Evolutionary conservation across 257 asterid genomes (phyloP), one percentile per base, ranked within the genome.

Genomic region (Nicotiana tomentosiformis): DNA sequence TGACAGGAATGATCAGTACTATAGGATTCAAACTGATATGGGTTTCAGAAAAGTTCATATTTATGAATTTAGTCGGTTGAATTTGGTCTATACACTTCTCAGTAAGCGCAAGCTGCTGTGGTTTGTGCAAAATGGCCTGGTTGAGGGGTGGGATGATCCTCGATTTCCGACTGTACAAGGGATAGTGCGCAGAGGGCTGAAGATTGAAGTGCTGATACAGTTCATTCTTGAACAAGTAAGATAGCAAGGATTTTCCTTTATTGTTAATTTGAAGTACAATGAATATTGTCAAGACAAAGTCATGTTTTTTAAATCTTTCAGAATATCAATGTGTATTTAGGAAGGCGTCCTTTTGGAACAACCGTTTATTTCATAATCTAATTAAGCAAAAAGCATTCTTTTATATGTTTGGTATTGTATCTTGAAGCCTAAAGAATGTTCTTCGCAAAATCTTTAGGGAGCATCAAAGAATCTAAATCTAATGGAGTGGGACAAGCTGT

Each of bases 131-230:
- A 93, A 94, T 84, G 99, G 98, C 29, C 91, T 91, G 87, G 98
- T 96, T 77, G 99, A 96, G 14, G 90, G 99, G 61, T 96, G 99
- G 99, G 98, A 96, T 86, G 99, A 96, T 89, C 93, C 99, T 77
- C 97, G 99, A 32, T 94, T 96, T 86, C 99, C 99, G 2, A 96
- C 99, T 3, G 99, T 94, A 64, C 99, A 96, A 88, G 99, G 99
- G 65, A 94, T 96, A 49, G 98, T 96, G 83, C 97, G 98, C 35
- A 86, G 98, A 85, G 99, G 99, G 62, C 89, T 96, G 88, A 90
- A 90, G 87, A 87, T 96, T 79, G 97, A 94, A 83, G 98, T 98
- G 7, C 82, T 96, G 83, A 89, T 90, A 83, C 98, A 96, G 83
- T 96, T 96, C 89, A 96, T 96, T 79, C 91, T 96, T 88, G 98